These are phyloP conservation scores for Mucor velutinosus DNA, from an alignment of 371 early-diverging fungal species.

Conservation along the genomic window DNA sequence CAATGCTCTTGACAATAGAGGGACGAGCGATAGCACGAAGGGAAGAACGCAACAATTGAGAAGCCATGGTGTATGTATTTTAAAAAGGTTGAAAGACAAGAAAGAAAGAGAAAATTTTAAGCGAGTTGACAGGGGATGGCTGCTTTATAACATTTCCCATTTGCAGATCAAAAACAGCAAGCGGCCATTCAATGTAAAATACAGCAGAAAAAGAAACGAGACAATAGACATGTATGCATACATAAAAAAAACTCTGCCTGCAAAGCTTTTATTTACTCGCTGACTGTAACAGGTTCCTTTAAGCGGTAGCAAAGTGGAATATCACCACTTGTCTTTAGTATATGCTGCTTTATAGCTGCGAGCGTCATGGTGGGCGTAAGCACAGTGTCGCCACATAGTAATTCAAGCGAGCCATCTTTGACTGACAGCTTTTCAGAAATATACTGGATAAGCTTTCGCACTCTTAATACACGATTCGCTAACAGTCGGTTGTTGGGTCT, in stretches of 20 bases:
- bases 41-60: constrained; percentile 41
- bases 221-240: not conserved
- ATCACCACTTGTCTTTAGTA: constrained; percentile 86
- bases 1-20: constrained; percentile 19
- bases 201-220: not conserved
- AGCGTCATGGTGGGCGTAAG: constrained; percentile 78
- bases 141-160: not conserved
- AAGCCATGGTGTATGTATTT: constrained; percentile 32
- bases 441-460: constrained; percentile 81
- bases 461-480: constrained; percentile 87
- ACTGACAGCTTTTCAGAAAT: constrained; percentile 73
- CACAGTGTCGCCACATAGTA: constrained; percentile 77
- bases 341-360: constrained; percentile 78
- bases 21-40: constrained; percentile 42
- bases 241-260: constrained; percentile 15
- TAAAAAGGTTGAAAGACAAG: not conserved
- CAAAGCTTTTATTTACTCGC: constrained; percentile 4
- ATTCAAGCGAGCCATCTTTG: constrained; percentile 54
- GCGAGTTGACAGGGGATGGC: constrained; percentile 17
- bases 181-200: not conserved
- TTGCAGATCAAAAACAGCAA: not conserved
- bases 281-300: constrained; percentile 17
- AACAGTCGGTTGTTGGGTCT: constrained; percentile 71
- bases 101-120: constrained; percentile 5
- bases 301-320: constrained; percentile 68